Conservation (phyloP, 148 eudicot species). For the Persicaria tinctoria region DNA sequence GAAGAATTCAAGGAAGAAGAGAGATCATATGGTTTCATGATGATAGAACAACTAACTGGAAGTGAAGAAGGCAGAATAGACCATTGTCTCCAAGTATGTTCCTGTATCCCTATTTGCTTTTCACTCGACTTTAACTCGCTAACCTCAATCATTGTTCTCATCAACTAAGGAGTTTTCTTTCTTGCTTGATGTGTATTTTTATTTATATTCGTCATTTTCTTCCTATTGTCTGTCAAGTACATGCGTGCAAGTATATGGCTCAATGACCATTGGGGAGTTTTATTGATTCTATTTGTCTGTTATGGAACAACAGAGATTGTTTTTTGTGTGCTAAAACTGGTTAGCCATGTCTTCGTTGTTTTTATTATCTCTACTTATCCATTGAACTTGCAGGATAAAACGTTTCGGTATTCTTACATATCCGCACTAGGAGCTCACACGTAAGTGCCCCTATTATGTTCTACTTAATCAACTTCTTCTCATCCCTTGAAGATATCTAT, state of each 20-base stretch:
- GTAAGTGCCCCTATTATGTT: conserved; percentile 35
- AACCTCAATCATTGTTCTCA: not conserved
- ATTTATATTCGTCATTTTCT: not conserved
- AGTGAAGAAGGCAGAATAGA: conserved; percentile 73
- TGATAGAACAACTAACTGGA: conserved; percentile 88
- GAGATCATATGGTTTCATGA: conserved; percentile 80
- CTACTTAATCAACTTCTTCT: not conserved
- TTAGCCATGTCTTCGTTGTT: not conserved
- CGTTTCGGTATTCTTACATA: conserved; percentile 85
- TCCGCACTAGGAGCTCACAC: conserved; percentile 88
- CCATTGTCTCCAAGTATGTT: conserved; percentile 77
- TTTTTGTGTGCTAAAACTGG: not conserved
- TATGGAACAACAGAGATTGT: not conserved
- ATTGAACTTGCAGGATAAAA: conserved; percentile 67
- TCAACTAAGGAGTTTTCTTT: not conserved
- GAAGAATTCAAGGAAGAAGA: conserved; percentile 43
- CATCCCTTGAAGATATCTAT: not conserved
- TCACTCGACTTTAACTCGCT: not conserved
- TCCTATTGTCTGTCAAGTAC: not conserved
- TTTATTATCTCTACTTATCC: not conserved
- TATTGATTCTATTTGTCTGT: no score
- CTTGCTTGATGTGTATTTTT: not conserved
- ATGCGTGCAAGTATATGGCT: no score
- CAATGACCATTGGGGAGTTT: no score
- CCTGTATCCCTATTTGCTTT: not conserved